These are phyloP conservation scores for Tubosaeta sp. DNA, from an alignment of 768 basidiomycete species.

Conservation along the genomic window DNA sequence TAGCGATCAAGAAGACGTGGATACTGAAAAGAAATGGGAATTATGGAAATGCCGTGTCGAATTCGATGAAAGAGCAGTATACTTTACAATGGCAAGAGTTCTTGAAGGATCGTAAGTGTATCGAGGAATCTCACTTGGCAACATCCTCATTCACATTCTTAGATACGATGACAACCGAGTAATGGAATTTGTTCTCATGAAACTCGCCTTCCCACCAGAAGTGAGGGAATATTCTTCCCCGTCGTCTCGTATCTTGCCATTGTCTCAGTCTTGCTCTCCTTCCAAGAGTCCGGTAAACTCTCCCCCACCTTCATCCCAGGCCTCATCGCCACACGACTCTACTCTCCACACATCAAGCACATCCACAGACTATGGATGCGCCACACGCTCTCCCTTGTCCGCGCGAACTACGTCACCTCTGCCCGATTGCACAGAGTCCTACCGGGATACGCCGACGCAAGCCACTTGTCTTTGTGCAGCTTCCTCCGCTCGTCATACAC, in stretches of 20 bases:
- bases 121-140: neutral
- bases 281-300: conserved; percentile 27
- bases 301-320: conserved; percentile 26
- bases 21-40: conserved; percentile 50
- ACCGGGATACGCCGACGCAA: conserved; percentile 12
- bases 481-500: conserved; percentile 8
- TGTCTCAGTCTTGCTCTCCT: conserved; percentile 12
- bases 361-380: conserved; percentile 4
- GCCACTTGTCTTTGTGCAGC: neutral
- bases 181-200: conserved; percentile 72
- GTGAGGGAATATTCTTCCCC: conserved; percentile 32
- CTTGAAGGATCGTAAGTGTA: conserved; percentile 44
- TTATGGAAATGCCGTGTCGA: conserved; percentile 78
- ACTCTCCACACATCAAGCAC: conserved; percentile 9
- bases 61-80: conserved; percentile 66
- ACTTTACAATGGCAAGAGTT: conserved; percentile 72
- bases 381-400: conserved; percentile 23
- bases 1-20: neutral
- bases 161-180: conserved; percentile 59
- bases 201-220: conserved; percentile 54
- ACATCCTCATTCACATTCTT: conserved; percentile 5
- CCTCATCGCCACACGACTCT: conserved; percentile 25
- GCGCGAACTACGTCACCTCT: conserved; percentile 18
- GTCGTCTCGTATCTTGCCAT: conserved; percentile 10
- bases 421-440: conserved; percentile 14